phyloP scores from a whole-genome alignment of 2,329 filamentous ascomycete genomes.

The Falciphora oryzae region DNA sequence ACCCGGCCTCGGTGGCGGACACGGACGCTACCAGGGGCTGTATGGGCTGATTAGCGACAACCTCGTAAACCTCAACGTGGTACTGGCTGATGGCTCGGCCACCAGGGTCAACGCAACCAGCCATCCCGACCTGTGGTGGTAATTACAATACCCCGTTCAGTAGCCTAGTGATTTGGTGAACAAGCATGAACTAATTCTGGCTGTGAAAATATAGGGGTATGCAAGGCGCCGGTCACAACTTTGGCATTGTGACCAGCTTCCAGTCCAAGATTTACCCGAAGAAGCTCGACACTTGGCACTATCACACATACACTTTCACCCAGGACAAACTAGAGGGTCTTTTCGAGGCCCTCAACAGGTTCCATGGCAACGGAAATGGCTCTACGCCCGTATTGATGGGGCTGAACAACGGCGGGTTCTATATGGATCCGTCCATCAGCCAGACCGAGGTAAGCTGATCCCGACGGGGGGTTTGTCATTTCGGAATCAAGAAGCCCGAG shows the following conservation, averaged over 20 bases:
- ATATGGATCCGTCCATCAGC: too few species aligned
- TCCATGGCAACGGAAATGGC: conserved; percentile 6
- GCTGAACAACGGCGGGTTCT: too few species aligned
- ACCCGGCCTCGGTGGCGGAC: conserved; percentile 10
- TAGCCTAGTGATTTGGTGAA: too few species aligned
- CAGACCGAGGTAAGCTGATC: too few species aligned
- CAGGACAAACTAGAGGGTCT: not conserved
- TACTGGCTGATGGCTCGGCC: conserved; percentile 9
- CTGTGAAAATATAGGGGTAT: too few species aligned
- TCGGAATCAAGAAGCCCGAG: too few species aligned
- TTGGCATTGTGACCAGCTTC: conserved; percentile 47
- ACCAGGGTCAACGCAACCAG: conserved; percentile 9
- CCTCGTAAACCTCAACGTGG: conserved; percentile 11
- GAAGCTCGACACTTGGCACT: not conserved
- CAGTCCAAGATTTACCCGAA: conserved; percentile 36
- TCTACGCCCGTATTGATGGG: too few species aligned
- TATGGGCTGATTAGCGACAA: conserved; percentile 12
- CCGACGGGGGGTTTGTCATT: too few species aligned
- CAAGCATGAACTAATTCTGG: too few species aligned
- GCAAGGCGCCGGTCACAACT: conserved; percentile 51
- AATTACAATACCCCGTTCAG: too few species aligned
- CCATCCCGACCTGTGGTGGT: too few species aligned
- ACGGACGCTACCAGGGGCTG: conserved; percentile 10
- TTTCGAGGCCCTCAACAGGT: not conserved
- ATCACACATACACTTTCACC: not conserved